Base-by-base conservation (phyloP, 2,329 filamentous ascomycete genomes). In the Fusarium proliferatum region DNA sequence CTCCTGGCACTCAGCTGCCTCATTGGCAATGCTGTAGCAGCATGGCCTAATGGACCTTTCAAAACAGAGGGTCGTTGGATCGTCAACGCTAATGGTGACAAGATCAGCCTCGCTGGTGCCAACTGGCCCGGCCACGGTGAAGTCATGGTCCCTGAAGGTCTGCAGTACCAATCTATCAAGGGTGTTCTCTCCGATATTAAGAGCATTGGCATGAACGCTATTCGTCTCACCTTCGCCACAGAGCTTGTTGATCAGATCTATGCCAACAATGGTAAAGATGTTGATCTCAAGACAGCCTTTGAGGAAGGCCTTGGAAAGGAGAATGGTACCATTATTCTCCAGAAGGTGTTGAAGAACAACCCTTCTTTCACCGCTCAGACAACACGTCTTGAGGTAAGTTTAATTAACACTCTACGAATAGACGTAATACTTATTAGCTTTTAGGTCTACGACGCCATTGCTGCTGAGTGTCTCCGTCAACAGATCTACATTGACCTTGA, bases 61-160 rank as follows among this genome's bases (percentile, higher is more conserved):
- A 78, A 78, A 1, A 72, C 63, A 79, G 82, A 30, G 1, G 86
- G 83, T 3, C 80, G 84, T 5, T 83, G 82, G 75, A 85, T 88
- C 56, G 80, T 82, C 48, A 83, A 87, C 42, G 77, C 82, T 5
- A 83, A 65, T 6, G 56, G 45, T 6, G 70, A 72, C 1, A 60
- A 82, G 39, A 80, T 89, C 39, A 86, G 83, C 11, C 86, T 87
- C 62, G 88, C 86, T 8, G 89, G 89, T 0, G 85, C 85, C 17
- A 92, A 92, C 73, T 92, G 89, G 90, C 88, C 89, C 0, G 90
- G 89, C 2, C 86, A 88, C 21, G 86, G 85, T 49, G 89, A 91
- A 49, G 85, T 87, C n/a, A 91, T 92, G 89, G 84, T 92, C 2
- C 90, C 89, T 0, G 90, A 92, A 71, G 90, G 90, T 7, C 83